phyloP scores from a whole-genome alignment of 306 rosid genomes.

The Ceratonia siliqua region DNA sequence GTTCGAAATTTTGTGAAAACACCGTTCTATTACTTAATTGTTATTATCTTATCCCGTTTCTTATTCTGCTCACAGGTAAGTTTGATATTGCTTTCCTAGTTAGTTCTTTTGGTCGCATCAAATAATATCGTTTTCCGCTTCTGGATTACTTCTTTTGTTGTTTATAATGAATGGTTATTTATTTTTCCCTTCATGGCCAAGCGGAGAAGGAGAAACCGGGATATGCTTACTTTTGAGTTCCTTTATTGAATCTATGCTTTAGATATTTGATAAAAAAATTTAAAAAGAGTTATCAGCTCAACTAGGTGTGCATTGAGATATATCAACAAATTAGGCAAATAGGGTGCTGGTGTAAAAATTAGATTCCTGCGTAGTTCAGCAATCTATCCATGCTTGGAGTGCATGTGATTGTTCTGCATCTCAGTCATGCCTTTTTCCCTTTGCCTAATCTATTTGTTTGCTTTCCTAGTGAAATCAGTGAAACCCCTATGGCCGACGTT shows the following conservation, averaged over 20 bases:
- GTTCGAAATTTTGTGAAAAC: background rate
- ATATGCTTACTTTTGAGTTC: background rate
- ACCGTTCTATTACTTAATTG: background rate
- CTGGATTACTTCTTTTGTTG: background rate
- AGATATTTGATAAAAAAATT: too few species aligned
- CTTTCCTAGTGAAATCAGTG: constrained; percentile 31
- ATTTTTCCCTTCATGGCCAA: background rate
- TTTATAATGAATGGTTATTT: background rate
- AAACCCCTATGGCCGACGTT: constrained; percentile 62
- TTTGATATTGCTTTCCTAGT: background rate
- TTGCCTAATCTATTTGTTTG: background rate
- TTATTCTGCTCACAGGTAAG: background rate
- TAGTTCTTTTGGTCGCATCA: background rate
- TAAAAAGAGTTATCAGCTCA: too few species aligned
- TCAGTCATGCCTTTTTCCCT: background rate
- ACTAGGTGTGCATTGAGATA: background rate
- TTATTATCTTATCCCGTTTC: background rate
- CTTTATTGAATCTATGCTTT: too few species aligned
- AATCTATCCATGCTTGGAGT: background rate
- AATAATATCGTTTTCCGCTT: background rate
- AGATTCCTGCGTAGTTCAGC: background rate
- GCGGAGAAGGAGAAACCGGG: too few species aligned
- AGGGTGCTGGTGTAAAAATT: background rate
- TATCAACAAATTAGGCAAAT: background rate
- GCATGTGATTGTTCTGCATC: background rate